Base-by-base conservation (phyloP, 768 basidiomycete species). In the Cystofilobasidium ferigula region DNA sequence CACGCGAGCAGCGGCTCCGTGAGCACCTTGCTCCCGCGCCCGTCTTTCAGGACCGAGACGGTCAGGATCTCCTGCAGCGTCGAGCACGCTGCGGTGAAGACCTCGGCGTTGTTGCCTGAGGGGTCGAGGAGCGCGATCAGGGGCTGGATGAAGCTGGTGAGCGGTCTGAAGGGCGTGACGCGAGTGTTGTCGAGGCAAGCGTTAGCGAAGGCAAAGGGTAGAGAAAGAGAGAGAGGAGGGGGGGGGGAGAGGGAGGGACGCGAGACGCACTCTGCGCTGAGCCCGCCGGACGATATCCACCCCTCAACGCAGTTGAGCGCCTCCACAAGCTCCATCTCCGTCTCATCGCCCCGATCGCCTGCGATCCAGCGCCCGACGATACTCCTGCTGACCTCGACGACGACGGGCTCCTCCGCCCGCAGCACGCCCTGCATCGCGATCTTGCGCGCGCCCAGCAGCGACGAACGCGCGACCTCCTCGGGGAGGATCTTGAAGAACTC, bases 1-100 rank as follows among this genome's bases (percentile, higher is more conserved):
- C 90, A 97, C 3, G 84, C 76, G n/a, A 95, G 78, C 9, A 97
- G 77, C 2, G 92, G 92, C 71, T 92, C 88, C 0, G 90, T 90
- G 35, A 93, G 80, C 0, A 85, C 81, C 62, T 81, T 82, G 22
- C 81, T 80, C 1, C 87, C 88, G 0, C 80, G 78, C 0, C 88
- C 88, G 61, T 85, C 82, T 0, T 85, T 80, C 35, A 92, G 79
- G 0, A 86, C 79, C 0, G 90, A 88, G 58, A 83, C 82, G 0
- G 84, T 81, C 71, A 92, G 80, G 61, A 94, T 80, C 71, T 92
- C 89, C 73, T 87, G 84, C 5, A 94, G 73, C 0, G 85, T 81
- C 51, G 88, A 85, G 0, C 85, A 85, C 0, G 85, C 82, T 0
- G 84, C 78, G 13, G 85, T 75, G 71, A 90, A 86, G 0, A 80